phyloP scores from a whole-genome alignment of 306 rosid genomes.

The Arachis stenosperma region DNA sequence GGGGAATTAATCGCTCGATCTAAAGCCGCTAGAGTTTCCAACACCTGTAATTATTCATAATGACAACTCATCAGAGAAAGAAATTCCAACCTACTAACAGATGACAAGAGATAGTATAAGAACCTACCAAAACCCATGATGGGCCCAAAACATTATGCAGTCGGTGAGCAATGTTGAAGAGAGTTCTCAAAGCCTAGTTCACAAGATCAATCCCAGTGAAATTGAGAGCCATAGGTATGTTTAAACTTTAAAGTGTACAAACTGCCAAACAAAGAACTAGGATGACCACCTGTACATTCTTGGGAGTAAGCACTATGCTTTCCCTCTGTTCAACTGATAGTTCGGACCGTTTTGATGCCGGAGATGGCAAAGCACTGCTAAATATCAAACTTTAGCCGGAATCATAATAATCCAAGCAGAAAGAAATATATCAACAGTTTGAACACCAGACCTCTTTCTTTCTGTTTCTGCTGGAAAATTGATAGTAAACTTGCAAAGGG shows the following conservation, averaged over 20 bases:
- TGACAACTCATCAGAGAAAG: slow-evolving; percentile 29
- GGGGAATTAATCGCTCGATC: slow-evolving; percentile 98
- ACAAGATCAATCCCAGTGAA: slow-evolving; percentile 36
- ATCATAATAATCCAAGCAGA: slow-evolving; percentile 38
- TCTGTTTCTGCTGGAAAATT: slow-evolving; percentile 87
- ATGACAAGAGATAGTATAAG: slow-evolving; percentile 26
- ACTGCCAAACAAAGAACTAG: slow-evolving; percentile 34
- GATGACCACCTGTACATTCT: slow-evolving; percentile 87
- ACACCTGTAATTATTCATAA: slow-evolving; percentile 60
- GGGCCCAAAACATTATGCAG: slow-evolving; percentile 95
- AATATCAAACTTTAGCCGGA: slow-evolving; percentile 52
- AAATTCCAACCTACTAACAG: slow-evolving; percentile 10
- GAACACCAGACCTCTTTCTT: slow-evolving; percentile 68
- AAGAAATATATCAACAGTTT: slow-evolving; percentile 14
- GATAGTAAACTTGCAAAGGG: slow-evolving; percentile 96
- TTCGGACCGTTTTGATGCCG: slow-evolving; percentile 80
- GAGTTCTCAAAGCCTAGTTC: slow-evolving; percentile 92
- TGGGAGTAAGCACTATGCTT: slow-evolving; percentile 83
- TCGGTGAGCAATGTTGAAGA: slow-evolving; percentile 96
- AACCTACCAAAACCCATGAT: slow-evolving; percentile 96
- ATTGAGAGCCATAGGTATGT: slow-evolving; percentile 21
- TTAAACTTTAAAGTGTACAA: slow-evolving; percentile 12
- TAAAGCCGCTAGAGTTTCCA: slow-evolving; percentile 95
- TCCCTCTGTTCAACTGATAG: slow-evolving; percentile 77
- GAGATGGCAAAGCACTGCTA: slow-evolving; percentile 77